A percentile compares a stretch with the other conserved stretches of the same genome.
phyloP scores from a whole-genome alignment of 2,329 filamentous ascomycete genomes.

The Cladosporium halotolerans region DNA sequence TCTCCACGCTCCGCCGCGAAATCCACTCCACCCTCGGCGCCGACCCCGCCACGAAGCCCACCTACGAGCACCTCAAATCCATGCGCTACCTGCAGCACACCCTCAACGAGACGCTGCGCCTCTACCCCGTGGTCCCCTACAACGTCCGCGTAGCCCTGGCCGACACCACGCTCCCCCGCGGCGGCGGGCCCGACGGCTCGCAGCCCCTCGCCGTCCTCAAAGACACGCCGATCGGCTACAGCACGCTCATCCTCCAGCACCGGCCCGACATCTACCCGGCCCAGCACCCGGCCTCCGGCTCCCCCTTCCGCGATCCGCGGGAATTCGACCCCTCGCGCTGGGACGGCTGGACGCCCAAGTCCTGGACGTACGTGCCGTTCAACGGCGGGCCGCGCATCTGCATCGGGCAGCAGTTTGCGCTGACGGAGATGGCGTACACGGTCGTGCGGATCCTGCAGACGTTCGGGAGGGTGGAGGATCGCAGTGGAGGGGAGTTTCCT shows the following conservation, averaged over 20 bases:
- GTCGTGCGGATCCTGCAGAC: slow-evolving; percentile 41
- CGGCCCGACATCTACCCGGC: slow-evolving; percentile 27
- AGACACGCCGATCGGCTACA: slow-evolving; percentile 42
- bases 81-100: slow-evolving; percentile 68
- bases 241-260: slow-evolving; percentile 34
- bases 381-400: slow-evolving; percentile 45
- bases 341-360: slow-evolving; percentile 44
- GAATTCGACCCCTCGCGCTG: slow-evolving; percentile 46
- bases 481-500: slow-evolving; percentile 28
- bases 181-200: slow-evolving; percentile 41
- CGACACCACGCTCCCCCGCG: slow-evolving; percentile 45
- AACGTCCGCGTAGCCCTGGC: slow-evolving; percentile 43
- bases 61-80: slow-evolving; percentile 74
- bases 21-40: slow-evolving; percentile 63
- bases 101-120: slow-evolving; percentile 40
- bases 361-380: slow-evolving; percentile 45
- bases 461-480: slow-evolving; percentile 37
- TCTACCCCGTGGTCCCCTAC: slow-evolving; percentile 46
- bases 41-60: slow-evolving; percentile 44
- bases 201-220: slow-evolving; percentile 40
- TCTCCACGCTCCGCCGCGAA: slow-evolving; percentile 65
- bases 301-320: slow-evolving; percentile 34
- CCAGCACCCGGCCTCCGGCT: slow-evolving; percentile 27
- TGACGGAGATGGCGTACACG: slow-evolving; percentile 47
- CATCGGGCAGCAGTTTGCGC: slow-evolving; percentile 46